These are phyloP conservation scores for Coprinopsis strossmayeri DNA, from an alignment of 768 basidiomycete genomes.

Conservation along the genomic window DNA sequence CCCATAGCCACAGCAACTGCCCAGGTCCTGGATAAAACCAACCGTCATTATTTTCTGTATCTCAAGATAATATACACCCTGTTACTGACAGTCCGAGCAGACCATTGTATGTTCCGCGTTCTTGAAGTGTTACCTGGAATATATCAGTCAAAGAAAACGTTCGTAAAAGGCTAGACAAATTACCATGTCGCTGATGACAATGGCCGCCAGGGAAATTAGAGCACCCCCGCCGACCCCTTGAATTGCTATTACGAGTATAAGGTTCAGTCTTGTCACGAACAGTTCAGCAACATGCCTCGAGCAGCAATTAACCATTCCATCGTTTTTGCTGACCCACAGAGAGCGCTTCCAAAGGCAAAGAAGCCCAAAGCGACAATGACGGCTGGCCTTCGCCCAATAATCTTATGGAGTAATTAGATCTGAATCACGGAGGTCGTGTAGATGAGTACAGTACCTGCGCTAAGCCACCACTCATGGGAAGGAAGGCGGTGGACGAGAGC, in stretches of 20 bases:
- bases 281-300: slow-evolving; percentile 19
- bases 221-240: slow-evolving; percentile 35
- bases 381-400: slow-evolving; percentile 33
- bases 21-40: slow-evolving; percentile 12
- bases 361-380: slow-evolving; percentile 25
- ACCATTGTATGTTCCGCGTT: slow-evolving; percentile 33
- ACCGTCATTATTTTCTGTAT: too few relatives aligned
- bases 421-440: too few relatives aligned
- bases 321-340: slow-evolving; percentile 34
- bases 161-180: neutral
- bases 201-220: slow-evolving; percentile 27
- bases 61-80: too few relatives aligned
- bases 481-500: slow-evolving; percentile 32
- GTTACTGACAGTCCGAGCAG: slow-evolving; percentile 30
- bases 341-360: slow-evolving; percentile 37
- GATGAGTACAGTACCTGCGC: neutral
- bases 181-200: slow-evolving; percentile 37
- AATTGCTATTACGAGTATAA: slow-evolving; percentile 18
- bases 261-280: neutral
- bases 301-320: slow-evolving; percentile 39
- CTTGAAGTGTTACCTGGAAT: slow-evolving; percentile 27
- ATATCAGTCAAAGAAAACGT: neutral
- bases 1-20: slow-evolving; percentile 20
- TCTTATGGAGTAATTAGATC: slow-evolving; percentile 7
- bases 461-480: slow-evolving; percentile 29